Evolutionary conservation across 352 stramenopile genomes (phyloP).

Genomic region (Aphanomyces stellatus): DNA sequence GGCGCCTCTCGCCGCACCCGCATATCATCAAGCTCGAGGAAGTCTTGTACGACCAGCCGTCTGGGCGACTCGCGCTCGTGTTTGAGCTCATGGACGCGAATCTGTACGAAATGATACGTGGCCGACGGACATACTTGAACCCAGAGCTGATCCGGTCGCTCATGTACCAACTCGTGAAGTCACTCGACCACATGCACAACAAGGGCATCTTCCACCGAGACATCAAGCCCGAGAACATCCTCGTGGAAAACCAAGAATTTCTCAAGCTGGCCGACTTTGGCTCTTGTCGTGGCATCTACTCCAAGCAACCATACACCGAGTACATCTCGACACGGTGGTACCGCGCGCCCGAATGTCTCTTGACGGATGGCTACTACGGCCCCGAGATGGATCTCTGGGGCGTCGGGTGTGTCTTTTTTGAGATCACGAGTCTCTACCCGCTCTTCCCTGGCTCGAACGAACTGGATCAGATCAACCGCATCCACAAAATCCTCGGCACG

Average conservation of each 20-base stretch:
- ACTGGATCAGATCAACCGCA: constrained; percentile 92
- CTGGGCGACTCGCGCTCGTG: constrained; percentile 88
- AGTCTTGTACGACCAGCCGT: constrained; percentile 90
- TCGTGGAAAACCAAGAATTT: constrained; percentile 74
- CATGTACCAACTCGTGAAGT: constrained; percentile 92
- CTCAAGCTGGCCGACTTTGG: constrained; percentile 92
- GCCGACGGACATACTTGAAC: constrained; percentile 81
- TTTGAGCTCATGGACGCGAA: constrained; percentile 97
- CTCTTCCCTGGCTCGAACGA: constrained; percentile 93
- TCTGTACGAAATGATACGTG: constrained; percentile 94
- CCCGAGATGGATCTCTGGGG: constrained; percentile 96
- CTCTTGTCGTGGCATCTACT: constrained; percentile 91
- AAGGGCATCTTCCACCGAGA: constrained; percentile 97
- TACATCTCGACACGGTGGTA: constrained; percentile 97
- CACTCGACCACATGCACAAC: constrained; percentile 95
- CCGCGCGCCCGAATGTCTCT: constrained; percentile 89
- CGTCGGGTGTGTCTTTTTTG: constrained; percentile 93
- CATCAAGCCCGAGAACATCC: constrained; percentile 96
- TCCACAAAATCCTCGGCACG: constrained; percentile 93
- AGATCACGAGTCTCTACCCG: constrained; percentile 92
- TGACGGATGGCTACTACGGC: constrained; percentile 93
- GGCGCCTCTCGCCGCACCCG: constrained; percentile 88
- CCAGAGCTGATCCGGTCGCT: constrained; percentile 66
- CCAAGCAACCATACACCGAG: constrained; percentile 94
- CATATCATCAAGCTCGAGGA: constrained; percentile 95